A percentile compares a stretch with the other conserved stretches of the same genome.
Conservation (phyloP, 2,329 filamentous ascomycete genomes). For the Pseudopyricularia javanii region DNA sequence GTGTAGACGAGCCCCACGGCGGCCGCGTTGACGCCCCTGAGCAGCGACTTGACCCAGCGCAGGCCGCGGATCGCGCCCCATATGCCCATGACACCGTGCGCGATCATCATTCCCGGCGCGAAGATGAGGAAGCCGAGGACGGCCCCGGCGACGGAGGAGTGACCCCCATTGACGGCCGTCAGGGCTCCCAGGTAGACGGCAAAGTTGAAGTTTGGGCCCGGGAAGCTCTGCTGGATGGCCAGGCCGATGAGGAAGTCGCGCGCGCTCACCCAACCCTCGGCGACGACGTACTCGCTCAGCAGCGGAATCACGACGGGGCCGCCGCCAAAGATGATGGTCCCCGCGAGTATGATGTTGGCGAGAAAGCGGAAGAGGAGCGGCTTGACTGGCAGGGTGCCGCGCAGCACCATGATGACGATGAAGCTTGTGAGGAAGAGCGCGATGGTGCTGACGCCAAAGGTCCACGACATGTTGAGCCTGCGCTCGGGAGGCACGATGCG, state of each 20-base stretch:
- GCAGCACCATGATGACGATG: slow-evolving; percentile 38
- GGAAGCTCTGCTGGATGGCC: slow-evolving; percentile 59
- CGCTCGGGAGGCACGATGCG: slow-evolving; percentile 20
- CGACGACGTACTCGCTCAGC: slow-evolving; percentile 49
- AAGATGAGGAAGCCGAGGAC: slow-evolving; percentile 41
- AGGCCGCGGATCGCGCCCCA: slow-evolving; percentile 37
- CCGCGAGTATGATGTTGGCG: slow-evolving; percentile 61
- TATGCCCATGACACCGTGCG: slow-evolving; percentile 39
- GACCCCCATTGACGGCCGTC: slow-evolving; percentile 23
- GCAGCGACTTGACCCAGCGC: slow-evolving; percentile 31
- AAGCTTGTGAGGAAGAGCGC: slow-evolving; percentile 42
- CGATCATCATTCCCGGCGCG: slow-evolving; percentile 31
- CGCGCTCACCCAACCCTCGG: slow-evolving; percentile 56
- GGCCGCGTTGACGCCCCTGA: slow-evolving; percentile 45
- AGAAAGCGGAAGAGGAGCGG: slow-evolving; percentile 49
- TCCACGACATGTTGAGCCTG: slow-evolving; percentile 30
- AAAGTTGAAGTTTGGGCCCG: slow-evolving; percentile 26
- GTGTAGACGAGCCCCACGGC: slow-evolving; percentile 52
- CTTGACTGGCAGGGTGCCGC: slow-evolving; percentile 23
- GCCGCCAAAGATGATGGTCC: slow-evolving; percentile 55
- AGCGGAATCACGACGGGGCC: slow-evolving; percentile 55
- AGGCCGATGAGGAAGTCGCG: slow-evolving; percentile 64
- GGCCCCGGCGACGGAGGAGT: slow-evolving; percentile 30
- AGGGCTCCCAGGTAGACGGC: slow-evolving; percentile 44
- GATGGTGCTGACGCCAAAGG: slow-evolving; percentile 27